Evolutionary conservation across 1,139 yeast species (phyloP).

Genomic region (Saccharomycopsis phalli): DNA sequence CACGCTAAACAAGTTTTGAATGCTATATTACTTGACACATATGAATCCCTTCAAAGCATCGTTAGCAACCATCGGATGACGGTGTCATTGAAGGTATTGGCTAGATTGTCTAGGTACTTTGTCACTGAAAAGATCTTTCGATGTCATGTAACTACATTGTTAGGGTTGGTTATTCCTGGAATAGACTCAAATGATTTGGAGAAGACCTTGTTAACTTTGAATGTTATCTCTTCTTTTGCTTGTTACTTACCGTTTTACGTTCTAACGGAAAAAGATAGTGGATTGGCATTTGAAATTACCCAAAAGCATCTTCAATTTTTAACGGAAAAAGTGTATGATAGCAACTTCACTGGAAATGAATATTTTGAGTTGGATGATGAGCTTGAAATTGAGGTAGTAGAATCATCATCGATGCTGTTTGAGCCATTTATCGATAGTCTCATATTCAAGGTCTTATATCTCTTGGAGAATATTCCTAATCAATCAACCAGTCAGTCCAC

Average conservation of each 20-base stretch:
- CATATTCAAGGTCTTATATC: conserved; percentile 49
- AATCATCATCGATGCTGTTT: conserved; percentile 69
- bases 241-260: conserved; percentile 65
- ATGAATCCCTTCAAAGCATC: conserved; percentile 71
- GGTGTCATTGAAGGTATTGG: conserved; percentile 62
- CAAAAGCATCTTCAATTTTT: conserved; percentile 46
- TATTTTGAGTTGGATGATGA: conserved; percentile 34
- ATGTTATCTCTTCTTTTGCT: conserved; percentile 63
- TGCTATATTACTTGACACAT: conserved; percentile 59
- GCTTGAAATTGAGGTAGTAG: conserved; percentile 47
- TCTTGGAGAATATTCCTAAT: conserved; percentile 74
- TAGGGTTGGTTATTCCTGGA: conserved; percentile 67
- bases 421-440: conserved; percentile 51
- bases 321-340: conserved; percentile 30
- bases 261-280: conserved; percentile 38
- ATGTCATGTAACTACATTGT: conserved; percentile 68
- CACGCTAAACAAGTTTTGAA: conserved; percentile 59
- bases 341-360: conserved; percentile 20
- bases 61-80: conserved; percentile 77
- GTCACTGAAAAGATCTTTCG: conserved; percentile 58
- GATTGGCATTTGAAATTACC: conserved; percentile 67
- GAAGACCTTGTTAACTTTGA: conserved; percentile 63
- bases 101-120: conserved; percentile 60
- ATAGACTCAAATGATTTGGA: conserved; percentile 82
- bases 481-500: conserved; percentile 41